Evolutionary conservation across 305 asterid genomes (phyloP).

Genomic region (Fraxinus xanthoxyloides): DNA sequence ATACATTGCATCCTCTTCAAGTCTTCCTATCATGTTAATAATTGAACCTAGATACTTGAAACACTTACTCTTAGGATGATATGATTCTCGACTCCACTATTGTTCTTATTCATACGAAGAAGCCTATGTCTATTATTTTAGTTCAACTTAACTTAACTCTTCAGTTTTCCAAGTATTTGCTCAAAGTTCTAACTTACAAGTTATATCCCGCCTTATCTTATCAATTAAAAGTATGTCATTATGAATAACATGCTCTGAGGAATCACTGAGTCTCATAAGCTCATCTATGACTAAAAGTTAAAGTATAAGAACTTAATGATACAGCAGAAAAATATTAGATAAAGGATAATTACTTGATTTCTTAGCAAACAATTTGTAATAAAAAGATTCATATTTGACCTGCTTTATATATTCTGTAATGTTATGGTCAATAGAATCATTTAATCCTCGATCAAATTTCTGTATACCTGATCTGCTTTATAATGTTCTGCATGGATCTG

Average conservation of each 20-base stretch:
- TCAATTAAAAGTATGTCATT: background rate
- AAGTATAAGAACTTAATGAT: background rate
- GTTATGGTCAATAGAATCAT: background rate
- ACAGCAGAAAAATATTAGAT: background rate
- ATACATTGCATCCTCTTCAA: background rate
- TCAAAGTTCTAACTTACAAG: background rate
- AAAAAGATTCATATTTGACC: background rate
- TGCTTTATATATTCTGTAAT: background rate
- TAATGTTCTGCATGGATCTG: background rate
- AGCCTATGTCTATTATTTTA: background rate
- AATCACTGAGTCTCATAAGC: background rate
- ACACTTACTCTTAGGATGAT: background rate
- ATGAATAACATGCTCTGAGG: background rate
- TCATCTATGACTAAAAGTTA: background rate
- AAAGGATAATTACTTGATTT: background rate
- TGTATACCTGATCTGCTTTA: background rate
- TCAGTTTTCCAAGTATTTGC: background rate
- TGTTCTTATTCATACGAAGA: background rate
- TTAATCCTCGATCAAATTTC: background rate
- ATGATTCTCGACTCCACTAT: background rate
- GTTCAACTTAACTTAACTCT: background rate
- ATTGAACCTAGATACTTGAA: background rate
- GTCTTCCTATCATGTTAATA: background rate
- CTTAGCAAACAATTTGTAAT: background rate
- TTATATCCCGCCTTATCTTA: background rate